Evolutionary conservation across 805 yeast species (phyloP), one percentile per base, ranked within the genome.

Genomic region (Kodamaea leandrae): DNA sequence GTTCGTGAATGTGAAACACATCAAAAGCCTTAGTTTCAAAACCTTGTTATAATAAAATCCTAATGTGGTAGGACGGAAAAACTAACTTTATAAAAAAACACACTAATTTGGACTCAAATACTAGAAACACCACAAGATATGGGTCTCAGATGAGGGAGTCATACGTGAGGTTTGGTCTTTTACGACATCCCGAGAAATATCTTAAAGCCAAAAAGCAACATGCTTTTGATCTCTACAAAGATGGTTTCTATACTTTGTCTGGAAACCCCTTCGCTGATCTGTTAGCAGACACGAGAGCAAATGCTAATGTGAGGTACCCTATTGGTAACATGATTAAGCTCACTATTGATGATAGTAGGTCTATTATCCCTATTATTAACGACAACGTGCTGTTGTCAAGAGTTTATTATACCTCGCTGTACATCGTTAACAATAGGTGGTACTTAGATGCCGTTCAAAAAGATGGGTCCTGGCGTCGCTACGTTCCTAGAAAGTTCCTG

Each of bases 131-230:
- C n/a, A n/a, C n/a, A n/a, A n/a, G n/a, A n/a, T n/a, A n/a, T n/a
- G n/a, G n/a, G n/a, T n/a, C n/a, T n/a, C n/a, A n/a, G n/a, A n/a
- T n/a, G n/a, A n/a, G n/a, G n/a, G 6, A 13, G 17, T 4, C 17
- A 10, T 46, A 47, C 39, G 40, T 47, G 37, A 52, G 54, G 19
- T 70, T 64, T 46, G 70, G 70, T 4, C 36, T 64, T 5, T 42
- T 66, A 30, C 46, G 43, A 12, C 61, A 61, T 42, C 71, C 70
- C 1, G 44, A 49, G 19, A 55, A 57, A 32, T 60, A 62, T 57
- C 50, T 63, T 6, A 43, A 47, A 8, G 46, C 45, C 16, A 53
- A 48, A 5, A 56, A 55, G 37, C 53, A 48, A 18, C 61, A 58
- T 12, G 38, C 52, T 2, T 40, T 51, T 5, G 43, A 53, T 5